A percentile compares a stretch with the other conserved stretches of the same genome.
Evolutionary conservation across 2,329 filamentous ascomycete species (phyloP).

Genomic region (Pestalotiopsis sp.): DNA sequence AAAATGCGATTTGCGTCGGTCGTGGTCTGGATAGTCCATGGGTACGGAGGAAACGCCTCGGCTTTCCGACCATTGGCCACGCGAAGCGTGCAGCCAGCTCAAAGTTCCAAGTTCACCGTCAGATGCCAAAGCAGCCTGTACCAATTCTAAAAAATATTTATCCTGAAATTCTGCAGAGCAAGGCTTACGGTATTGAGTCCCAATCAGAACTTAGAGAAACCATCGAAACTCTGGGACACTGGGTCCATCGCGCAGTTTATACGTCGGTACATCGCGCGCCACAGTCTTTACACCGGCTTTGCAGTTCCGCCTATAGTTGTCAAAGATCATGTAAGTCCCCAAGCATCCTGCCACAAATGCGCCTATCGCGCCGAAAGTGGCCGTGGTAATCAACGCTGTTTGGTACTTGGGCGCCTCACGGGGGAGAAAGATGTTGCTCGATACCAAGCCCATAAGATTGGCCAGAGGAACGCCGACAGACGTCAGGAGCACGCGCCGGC

Average conservation of each 20-base stretch:
- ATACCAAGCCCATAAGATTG: slow-evolving; percentile 74
- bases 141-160: not conserved
- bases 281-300: slow-evolving; percentile 54
- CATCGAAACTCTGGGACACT: slow-evolving; percentile 55
- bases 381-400: slow-evolving; percentile 64
- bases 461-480: slow-evolving; percentile 73
- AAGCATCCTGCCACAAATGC: slow-evolving; percentile 54
- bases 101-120: too few species aligned
- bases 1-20: too few species aligned
- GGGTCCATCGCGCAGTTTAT: slow-evolving; percentile 55
- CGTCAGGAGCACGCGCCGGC: slow-evolving; percentile 68
- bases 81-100: too few species aligned
- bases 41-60: too few species aligned
- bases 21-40: too few species aligned
- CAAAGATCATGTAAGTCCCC: slow-evolving; percentile 63
- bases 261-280: slow-evolving; percentile 58
- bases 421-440: slow-evolving; percentile 65
- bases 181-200: not conserved
- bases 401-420: slow-evolving; percentile 66
- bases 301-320: slow-evolving; percentile 62
- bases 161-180: too few species aligned
- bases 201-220: slow-evolving; percentile 44
- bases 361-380: slow-evolving; percentile 62
- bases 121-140: not conserved
- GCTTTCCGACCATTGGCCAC: too few species aligned